These are phyloP conservation scores for Brasenia schreberi DNA, from an alignment of 164 flowering plant genomes.

Conservation along the genomic window DNA sequence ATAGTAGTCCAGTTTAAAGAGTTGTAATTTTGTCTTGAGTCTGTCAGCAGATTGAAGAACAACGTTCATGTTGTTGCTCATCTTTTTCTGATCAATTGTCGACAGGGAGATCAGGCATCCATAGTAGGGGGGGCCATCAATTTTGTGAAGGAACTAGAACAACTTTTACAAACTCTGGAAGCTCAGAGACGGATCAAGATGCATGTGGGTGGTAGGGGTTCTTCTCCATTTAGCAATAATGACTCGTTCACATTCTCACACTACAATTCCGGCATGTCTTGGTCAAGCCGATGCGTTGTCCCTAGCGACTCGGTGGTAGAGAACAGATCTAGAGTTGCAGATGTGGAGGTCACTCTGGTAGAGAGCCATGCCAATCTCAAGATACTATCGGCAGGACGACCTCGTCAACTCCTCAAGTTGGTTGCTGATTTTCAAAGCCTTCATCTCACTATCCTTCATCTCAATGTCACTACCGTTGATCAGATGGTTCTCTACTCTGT, in stretches of 20 bases:
- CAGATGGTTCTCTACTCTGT: slow-evolving; percentile 57
- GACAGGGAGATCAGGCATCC: slow-evolving; percentile 93
- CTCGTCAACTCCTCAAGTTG: slow-evolving; percentile 58
- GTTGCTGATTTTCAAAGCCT: slow-evolving; percentile 49
- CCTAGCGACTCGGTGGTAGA: not conserved
- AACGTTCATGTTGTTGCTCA: too few species aligned
- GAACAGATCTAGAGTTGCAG: slow-evolving; percentile 27
- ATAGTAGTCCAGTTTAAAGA: too few species aligned
- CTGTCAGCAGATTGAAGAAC: too few species aligned
- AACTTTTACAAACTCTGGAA: slow-evolving; percentile 51
- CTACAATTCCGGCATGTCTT: slow-evolving; percentile 21
- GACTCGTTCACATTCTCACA: slow-evolving; percentile 40
- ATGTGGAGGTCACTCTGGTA: slow-evolving; percentile 84
- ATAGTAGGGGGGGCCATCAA: slow-evolving; percentile 88
- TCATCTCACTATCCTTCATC: slow-evolving; percentile 55
- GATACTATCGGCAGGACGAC: slow-evolving; percentile 40
- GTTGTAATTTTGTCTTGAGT: too few species aligned
- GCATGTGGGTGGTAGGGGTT: slow-evolving; percentile 19
- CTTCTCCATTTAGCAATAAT: slow-evolving; percentile 25
- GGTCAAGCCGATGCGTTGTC: slow-evolving; percentile 5
- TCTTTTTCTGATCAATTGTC: too few species aligned
- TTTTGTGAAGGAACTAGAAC: slow-evolving; percentile 84
- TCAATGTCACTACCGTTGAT: slow-evolving; percentile 57
- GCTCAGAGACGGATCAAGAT: slow-evolving; percentile 19
- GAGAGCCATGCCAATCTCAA: slow-evolving; percentile 81